These are phyloP conservation scores for Inga leiocalycina DNA, from an alignment of 306 rosid species.

Conservation along the genomic window DNA sequence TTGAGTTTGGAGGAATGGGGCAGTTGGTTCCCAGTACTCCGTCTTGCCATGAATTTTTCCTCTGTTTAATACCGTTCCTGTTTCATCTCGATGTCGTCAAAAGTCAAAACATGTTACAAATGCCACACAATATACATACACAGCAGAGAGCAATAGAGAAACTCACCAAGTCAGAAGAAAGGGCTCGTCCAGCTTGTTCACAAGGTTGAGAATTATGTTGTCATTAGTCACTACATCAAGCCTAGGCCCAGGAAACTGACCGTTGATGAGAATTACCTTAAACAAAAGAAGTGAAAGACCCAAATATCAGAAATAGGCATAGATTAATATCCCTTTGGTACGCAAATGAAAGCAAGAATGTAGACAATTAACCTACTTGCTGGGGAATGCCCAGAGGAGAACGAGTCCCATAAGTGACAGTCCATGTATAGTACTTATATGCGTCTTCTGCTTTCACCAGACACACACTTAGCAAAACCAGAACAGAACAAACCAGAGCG, in stretches of 20 bases:
- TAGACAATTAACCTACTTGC: constrained; percentile 56
- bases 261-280: constrained; percentile 90
- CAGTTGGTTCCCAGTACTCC: constrained; percentile 96
- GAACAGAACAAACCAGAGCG: constrained; percentile 43
- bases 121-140: background rate
- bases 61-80: constrained; percentile 96
- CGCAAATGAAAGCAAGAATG: constrained; percentile 31
- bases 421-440: constrained; percentile 79
- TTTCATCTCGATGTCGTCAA: background rate
- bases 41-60: constrained; percentile 99
- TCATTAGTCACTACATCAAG: constrained; percentile 88
- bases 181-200: constrained; percentile 50
- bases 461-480: constrained; percentile 47
- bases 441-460: constrained; percentile 79
- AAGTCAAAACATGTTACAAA: background rate
- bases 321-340: background rate
- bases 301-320: constrained; percentile 34
- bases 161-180: constrained; percentile 46
- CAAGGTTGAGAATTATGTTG: constrained; percentile 83
- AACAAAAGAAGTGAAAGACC: constrained; percentile 35
- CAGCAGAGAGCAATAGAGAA: constrained; percentile 4
- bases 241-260: constrained; percentile 95
- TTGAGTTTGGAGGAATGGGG: constrained; percentile 88
- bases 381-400: constrained; percentile 84
- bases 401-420: constrained; percentile 81